A percentile compares a stretch with the other conserved stretches of the same genome.
These are phyloP conservation scores for Fusarium foetens DNA, from an alignment of 2,329 filamentous ascomycete genomes.

Conservation along the genomic window DNA sequence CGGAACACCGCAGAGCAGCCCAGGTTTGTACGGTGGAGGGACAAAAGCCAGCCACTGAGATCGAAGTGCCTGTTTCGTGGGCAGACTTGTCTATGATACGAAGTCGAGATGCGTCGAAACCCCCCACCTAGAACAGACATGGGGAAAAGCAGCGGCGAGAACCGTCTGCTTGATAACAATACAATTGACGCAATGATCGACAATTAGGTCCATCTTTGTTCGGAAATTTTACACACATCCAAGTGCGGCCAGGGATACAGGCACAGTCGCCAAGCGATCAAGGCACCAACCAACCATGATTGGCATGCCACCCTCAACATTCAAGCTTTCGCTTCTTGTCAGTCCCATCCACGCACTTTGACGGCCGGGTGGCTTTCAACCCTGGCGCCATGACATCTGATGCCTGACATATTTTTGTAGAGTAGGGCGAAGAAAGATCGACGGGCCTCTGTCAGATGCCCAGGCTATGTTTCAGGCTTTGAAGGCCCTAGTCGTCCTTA, in stretches of 20 bases:
- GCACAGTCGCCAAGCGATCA: slow-evolving; percentile 34
- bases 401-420: slow-evolving; percentile 26
- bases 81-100: slow-evolving; percentile 35
- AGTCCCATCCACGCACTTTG: slow-evolving; percentile 33
- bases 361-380: slow-evolving; percentile 36
- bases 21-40: slow-evolving; percentile 32
- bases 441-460: slow-evolving; percentile 35
- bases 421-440: slow-evolving; percentile 36
- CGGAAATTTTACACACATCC: slow-evolving; percentile 19
- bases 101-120: slow-evolving; percentile 21
- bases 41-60: slow-evolving; percentile 33
- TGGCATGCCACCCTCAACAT: slow-evolving; percentile 29
- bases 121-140: slow-evolving; percentile 7
- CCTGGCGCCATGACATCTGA: slow-evolving; percentile 30
- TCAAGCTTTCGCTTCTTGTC: slow-evolving; percentile 37
- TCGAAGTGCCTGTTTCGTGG: slow-evolving; percentile 33
- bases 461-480: slow-evolving; percentile 41
- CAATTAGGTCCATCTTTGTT: slow-evolving; percentile 12
- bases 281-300: slow-evolving; percentile 35
- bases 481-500: slow-evolving; percentile 30
- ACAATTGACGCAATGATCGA: slow-evolving; percentile 24
- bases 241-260: slow-evolving; percentile 11
- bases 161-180: slow-evolving; percentile 10
- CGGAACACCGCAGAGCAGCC: slow-evolving; percentile 44
- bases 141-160: slow-evolving; percentile 8